Percentiles rank a stretch among this genome's conserved stretches.
Evolutionary conservation across 148 eudicot species (phyloP).

Genomic region (Euryodendron excelsum): DNA sequence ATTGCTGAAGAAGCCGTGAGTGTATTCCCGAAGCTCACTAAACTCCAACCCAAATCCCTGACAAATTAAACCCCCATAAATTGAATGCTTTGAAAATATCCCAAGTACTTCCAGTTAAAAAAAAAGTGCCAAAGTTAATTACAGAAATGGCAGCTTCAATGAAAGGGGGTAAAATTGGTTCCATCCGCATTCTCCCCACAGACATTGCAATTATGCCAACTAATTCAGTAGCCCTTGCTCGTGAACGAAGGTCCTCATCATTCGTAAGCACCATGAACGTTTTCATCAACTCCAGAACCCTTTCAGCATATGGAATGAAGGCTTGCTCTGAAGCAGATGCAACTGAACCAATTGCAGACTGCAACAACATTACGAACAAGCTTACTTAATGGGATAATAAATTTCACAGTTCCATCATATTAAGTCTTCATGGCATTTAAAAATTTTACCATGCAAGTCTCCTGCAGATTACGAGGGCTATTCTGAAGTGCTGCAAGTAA

Average conservation of each 20-base stretch:
- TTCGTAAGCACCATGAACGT: conserved; percentile 80
- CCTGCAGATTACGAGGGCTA: conserved; percentile 85
- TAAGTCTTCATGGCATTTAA: conserved; percentile 2
- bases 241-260: conserved; percentile 81
- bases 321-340: conserved; percentile 97
- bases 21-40: conserved; percentile 96
- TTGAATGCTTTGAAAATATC: conserved; percentile 1
- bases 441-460: conserved; percentile 87
- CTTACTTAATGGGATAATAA: conserved; percentile 11
- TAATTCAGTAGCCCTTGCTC: conserved; percentile 97
- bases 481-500: conserved; percentile 74
- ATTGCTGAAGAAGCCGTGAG: conserved; percentile 98
- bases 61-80: conserved; percentile 15
- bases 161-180: conserved; percentile 83
- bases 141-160: conserved; percentile 97
- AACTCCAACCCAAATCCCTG: conserved; percentile 88
- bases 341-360: conserved; percentile 97
- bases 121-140: conserved; percentile 8
- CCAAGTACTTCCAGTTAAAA: neutral
- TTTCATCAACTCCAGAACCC: conserved; percentile 93
- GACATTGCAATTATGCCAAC: conserved; percentile 97
- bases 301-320: conserved; percentile 90
- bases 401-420: neutral
- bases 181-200: conserved; percentile 88
- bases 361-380: conserved; percentile 22